Evolutionary conservation across 1,139 yeast genomes (phyloP).

Genomic region (Yamadazyma blattariae): DNA sequence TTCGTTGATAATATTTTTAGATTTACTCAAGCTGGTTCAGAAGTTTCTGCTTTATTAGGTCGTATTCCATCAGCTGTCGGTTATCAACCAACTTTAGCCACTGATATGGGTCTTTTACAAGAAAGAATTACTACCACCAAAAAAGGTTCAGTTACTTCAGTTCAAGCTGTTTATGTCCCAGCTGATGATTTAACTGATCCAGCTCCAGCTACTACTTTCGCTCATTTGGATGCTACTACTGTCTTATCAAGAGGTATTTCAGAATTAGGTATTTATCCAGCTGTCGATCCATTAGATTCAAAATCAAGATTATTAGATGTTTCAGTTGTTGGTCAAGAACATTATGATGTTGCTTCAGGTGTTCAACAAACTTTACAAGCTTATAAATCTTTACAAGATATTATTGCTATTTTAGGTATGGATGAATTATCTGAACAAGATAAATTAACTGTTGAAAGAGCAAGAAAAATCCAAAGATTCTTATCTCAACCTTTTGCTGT

Average conservation of each 20-base stretch:
- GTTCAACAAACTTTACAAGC: conserved; percentile 99
- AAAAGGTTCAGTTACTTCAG: conserved; percentile 99
- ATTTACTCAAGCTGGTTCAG: conserved; percentile 99
- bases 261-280: conserved; percentile 99
- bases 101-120: conserved; percentile 99
- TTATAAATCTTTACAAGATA: conserved; percentile 99
- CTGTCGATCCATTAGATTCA: conserved; percentile 99
- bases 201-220: conserved; percentile 99
- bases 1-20: conserved; percentile 99
- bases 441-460: conserved; percentile 99
- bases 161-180: conserved; percentile 99
- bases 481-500: conserved; percentile 99
- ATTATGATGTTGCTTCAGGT: conserved; percentile 88
- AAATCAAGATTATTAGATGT: conserved; percentile 98
- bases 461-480: conserved; percentile 99
- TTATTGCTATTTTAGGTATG: conserved; percentile 99
- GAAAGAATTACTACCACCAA: conserved; percentile 99
- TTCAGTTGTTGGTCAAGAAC: conserved; percentile 97
- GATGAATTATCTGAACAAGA: conserved; percentile 98
- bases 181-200: conserved; percentile 99
- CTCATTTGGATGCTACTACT: conserved; percentile 99
- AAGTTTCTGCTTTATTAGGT: conserved; percentile 99
- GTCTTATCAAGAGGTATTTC: conserved; percentile 99
- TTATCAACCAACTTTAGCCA: conserved; percentile 99
- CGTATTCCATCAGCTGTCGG: conserved; percentile 99